Base-by-base conservation (phyloP, 169 alveolate species). In the Plasmodium yoelii region DNA sequence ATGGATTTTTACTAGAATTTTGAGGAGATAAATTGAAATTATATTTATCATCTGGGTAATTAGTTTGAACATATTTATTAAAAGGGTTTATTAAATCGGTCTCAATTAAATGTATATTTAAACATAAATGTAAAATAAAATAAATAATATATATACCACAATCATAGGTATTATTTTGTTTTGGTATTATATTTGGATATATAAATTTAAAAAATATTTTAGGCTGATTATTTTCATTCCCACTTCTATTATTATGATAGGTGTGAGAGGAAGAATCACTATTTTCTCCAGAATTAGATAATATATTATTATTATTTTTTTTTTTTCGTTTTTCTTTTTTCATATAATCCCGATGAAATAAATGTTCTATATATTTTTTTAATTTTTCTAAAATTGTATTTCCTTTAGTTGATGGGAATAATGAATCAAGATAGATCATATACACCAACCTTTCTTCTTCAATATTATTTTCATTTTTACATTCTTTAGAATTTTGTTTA, bases 81-180 rank as follows among this genome's bases (percentile, higher is more conserved):
- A 34, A 68, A 5, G 91, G 82, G 5, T 60, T 71, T 6, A 90
- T 88, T 12, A 92, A 22, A 51, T 82, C 74, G 13, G 42, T 64
- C 56, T 82, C 75, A 22, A 92, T 82, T 59, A 68, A 47, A 34
- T 68, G 86, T 18, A 26, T 42, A 44, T 92, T 87, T 34, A 63
- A 15, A n/a, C 87, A 71, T 59, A 92, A 55, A 89, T 92, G 88
- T 26, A 80, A 64, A 42, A 92, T 82, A 59, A 88, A 92, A 24
- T 92, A 91, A 44, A 92, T 74, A 34, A 92, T 82, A 71, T 87
- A 92, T 34, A 92, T 84, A 5, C 94, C 94, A 51, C 94, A 92
- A 56, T 92, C 94, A 61, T 92, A 84, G 0, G 92, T 93, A 44
- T 92, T 92, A 34, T 88, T 71, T 67, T 92, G 94, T 22, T 82